Conservation (phyloP, 306 rosid species). For the Albizia julibrissin region DNA sequence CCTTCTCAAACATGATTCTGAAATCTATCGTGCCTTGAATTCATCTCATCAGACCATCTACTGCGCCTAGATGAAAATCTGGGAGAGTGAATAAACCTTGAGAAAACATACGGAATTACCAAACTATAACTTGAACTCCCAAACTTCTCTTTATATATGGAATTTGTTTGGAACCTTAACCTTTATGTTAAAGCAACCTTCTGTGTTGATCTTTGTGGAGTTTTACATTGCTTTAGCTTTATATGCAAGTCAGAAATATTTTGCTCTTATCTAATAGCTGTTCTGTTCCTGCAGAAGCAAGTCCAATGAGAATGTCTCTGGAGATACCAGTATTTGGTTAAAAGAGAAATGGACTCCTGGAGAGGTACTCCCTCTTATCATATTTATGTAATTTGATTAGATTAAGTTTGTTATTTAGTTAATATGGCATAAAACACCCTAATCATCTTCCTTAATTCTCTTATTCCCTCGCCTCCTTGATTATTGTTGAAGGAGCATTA, state of each 20-base stretch:
- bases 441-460: too few species aligned
- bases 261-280: neutral
- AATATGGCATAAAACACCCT: too few species aligned
- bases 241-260: constrained; percentile 4
- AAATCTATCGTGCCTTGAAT: neutral
- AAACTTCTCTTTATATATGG: neutral
- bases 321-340: constrained; percentile 63
- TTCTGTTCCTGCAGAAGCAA: constrained; percentile 51
- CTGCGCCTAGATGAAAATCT: neutral
- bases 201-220: constrained; percentile 10
- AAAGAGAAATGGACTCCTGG: constrained; percentile 86
- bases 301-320: constrained; percentile 46
- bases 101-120: neutral
- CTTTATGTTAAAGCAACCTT: constrained; percentile 14
- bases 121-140: neutral
- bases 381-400: too few species aligned
- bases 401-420: too few species aligned
- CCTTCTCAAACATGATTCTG: neutral
- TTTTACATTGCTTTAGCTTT: constrained; percentile 13
- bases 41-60: neutral
- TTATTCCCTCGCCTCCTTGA: too few species aligned
- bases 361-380: constrained; percentile 52
- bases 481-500: too few species aligned
- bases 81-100: neutral
- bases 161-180: constrained; percentile 24